These are phyloP conservation scores for Nadsonia fulvescens DNA, from an alignment of 805 yeast genomes.

Conservation along the genomic window DNA sequence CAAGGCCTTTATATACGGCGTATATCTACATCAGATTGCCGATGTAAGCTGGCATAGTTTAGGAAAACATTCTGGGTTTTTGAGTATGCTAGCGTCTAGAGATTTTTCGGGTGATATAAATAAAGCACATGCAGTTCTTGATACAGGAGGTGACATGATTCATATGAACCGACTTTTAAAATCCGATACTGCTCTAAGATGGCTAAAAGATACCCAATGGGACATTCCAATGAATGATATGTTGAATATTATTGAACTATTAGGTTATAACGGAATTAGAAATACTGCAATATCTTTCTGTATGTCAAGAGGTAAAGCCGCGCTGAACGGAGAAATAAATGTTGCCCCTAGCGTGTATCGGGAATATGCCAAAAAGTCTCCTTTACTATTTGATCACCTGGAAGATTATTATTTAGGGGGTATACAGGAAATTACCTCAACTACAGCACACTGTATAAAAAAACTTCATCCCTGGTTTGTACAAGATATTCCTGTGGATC, in stretches of 20 bases:
- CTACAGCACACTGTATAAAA: slow-evolving; percentile 23
- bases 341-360: slow-evolving; percentile 17
- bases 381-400: slow-evolving; percentile 24
- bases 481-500: slow-evolving; percentile 11
- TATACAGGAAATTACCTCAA: slow-evolving; percentile 25
- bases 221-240: slow-evolving; percentile 27
- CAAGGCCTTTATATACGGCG: slow-evolving; percentile 39
- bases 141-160: slow-evolving; percentile 48
- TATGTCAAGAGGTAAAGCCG: slow-evolving; percentile 36
- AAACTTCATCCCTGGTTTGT: slow-evolving; percentile 26
- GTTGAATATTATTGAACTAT: slow-evolving; percentile 19
- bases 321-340: slow-evolving; percentile 28
- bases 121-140: slow-evolving; percentile 35
- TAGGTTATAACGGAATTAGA: too few relatives aligned
- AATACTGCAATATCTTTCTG: too few relatives aligned
- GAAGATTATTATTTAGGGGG: slow-evolving; percentile 39
- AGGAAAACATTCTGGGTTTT: slow-evolving; percentile 34
- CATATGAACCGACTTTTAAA: slow-evolving; percentile 23
- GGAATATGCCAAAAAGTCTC: slow-evolving; percentile 24
- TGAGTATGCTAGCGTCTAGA: slow-evolving; percentile 28
- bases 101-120: slow-evolving; percentile 36
- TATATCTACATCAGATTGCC: slow-evolving; percentile 42
- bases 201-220: slow-evolving; percentile 17
- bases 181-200: slow-evolving; percentile 14
- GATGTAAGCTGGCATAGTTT: slow-evolving; percentile 57